Evolutionary conservation across 352 stramenopile genomes (phyloP), one percentile per base, ranked within the genome.

Genomic region (Globisporangium carolinianum): DNA sequence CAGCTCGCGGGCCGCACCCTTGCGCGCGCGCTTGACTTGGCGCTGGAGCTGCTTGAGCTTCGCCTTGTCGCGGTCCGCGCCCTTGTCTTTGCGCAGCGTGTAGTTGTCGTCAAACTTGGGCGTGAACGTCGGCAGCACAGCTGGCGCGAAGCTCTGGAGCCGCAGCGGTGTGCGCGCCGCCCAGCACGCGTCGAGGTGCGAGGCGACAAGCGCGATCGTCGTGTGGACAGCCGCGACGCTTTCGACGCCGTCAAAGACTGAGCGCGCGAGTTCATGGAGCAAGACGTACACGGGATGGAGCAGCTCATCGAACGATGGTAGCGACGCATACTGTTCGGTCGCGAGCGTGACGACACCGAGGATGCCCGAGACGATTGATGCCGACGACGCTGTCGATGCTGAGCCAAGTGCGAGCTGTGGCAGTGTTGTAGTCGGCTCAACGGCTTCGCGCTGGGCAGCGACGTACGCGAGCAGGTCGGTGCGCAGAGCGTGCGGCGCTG

Each of bases 11-110:
- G 94, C 91, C 9, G 96, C 93, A 11, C 92, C 94, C 76, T 98
- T 99, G 62, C 96, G 86, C 54, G 98, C 96, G 41, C 96, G 89
- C 68, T 98, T 98, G 60, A 98, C 95, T 67, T 99, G 95, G 41
- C 95, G 87, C 52, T 96, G 76, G 41, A 98, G 76, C 58, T 97
- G 79, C 72, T 97, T 96, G 58, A 83, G 79, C 70, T 88, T 75
- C n/a, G 83, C 86, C 42, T 80, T 81, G 53, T 94, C 87, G 38
- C 80, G 73, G 57, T 95, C 81, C 36, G 77, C 66, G 24, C 79
- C 88, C 61, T 94, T 93, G 73, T 97, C 89, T 72, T 97, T 97
- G 41, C 86, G 85, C 37, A 97, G 72, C 60, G 86, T 92, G 72
- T 97, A 97, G 63, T 91, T 93, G 61, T 91, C 85, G 65, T 96